phyloP scores from a whole-genome alignment of 345 rosid genomes.

The Arabis alpina region DNA sequence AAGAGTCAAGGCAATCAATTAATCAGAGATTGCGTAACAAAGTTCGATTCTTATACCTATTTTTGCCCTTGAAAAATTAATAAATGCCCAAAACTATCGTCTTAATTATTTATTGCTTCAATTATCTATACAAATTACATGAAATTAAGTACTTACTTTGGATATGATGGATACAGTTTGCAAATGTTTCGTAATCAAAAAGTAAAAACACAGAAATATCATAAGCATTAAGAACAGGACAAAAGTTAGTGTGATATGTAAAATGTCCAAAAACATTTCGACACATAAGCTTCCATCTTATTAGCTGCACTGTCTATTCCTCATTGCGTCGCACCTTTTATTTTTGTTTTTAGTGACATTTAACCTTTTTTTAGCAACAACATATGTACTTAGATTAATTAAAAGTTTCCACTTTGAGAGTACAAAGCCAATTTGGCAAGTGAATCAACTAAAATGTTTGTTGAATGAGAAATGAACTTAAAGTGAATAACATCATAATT shows the following conservation, averaged over 20 bases:
- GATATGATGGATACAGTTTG: background rate
- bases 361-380: too few species aligned
- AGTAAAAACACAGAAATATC: background rate
- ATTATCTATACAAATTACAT: background rate
- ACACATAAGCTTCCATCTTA: conserved; percentile 18
- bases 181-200: background rate
- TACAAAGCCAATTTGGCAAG: too few species aligned
- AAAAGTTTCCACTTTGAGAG: too few species aligned
- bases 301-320: conserved; percentile 25
- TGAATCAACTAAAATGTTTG: too few species aligned
- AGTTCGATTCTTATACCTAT: conserved; percentile 17
- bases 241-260: conserved; percentile 30
- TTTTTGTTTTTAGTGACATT: too few species aligned
- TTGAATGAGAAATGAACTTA: too few species aligned
- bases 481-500: too few species aligned
- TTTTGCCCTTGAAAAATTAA: background rate
- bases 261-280: conserved; percentile 24
- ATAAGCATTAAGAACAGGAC: conserved; percentile 22
- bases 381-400: too few species aligned
- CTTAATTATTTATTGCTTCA: background rate
- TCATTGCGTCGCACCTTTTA: too few species aligned
- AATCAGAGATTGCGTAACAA: conserved; percentile 25
- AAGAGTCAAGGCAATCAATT: conserved; percentile 29
- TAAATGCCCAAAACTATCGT: background rate
- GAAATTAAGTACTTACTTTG: background rate